Conservation (phyloP, 768 basidiomycete species). For the Rhodotorula taiwanensis region DNA sequence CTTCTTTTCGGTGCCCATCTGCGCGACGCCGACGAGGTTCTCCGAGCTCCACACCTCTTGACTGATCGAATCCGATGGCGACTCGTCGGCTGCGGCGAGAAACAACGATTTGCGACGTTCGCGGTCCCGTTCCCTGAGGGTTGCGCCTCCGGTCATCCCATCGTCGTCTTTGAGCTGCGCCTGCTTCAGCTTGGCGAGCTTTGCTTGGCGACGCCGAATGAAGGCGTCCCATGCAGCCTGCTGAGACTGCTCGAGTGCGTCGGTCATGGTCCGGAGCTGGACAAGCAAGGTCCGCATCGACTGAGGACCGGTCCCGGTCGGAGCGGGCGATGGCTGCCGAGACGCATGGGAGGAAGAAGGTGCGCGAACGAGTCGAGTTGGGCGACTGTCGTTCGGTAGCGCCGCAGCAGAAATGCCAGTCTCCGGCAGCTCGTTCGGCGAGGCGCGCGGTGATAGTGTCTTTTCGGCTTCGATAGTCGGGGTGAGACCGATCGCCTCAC, state of each 20-base stretch:
- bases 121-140: constrained; percentile 45
- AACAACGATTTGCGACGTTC: constrained; percentile 54
- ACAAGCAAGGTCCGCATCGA: constrained; percentile 37
- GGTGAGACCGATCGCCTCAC: constrained; percentile 38
- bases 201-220: constrained; percentile 55
- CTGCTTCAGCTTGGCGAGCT: constrained; percentile 47
- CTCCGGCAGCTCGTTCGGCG: too few relatives aligned
- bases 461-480: constrained; percentile 20
- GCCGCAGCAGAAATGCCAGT: too few relatives aligned
- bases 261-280: constrained; percentile 40
- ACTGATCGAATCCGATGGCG: constrained; percentile 44
- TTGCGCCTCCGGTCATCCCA: neutral
- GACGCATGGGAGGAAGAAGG: neutral
- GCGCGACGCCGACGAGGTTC: constrained; percentile 81
- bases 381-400: neutral
- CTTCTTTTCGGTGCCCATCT: constrained; percentile 64
- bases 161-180: constrained; percentile 38
- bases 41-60: constrained; percentile 68
- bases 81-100: neutral
- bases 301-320: constrained; percentile 21
- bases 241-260: constrained; percentile 54
- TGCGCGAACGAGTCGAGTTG: neutral
- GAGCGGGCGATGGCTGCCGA: neutral
- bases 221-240: constrained; percentile 84
- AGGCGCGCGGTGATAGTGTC: neutral